phyloP scores from a whole-genome alignment of 305 asterid genomes.

The Fraxinus sp. region DNA sequence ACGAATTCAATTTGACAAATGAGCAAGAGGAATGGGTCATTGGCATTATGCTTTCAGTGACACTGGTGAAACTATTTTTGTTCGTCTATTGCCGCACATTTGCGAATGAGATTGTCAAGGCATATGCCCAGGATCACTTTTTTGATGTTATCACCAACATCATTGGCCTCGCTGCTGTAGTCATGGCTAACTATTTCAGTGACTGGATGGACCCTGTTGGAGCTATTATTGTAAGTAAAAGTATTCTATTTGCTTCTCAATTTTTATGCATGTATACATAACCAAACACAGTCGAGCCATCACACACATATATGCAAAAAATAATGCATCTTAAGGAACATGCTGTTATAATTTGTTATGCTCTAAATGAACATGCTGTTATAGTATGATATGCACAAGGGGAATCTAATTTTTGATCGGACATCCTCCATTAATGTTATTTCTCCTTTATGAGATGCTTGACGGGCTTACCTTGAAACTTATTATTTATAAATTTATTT shows the following conservation, averaged over 20 bases:
- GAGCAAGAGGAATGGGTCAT: constrained; percentile 29
- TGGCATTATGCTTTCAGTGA: constrained; percentile 33
- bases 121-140: constrained; percentile 36
- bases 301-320: neutral
- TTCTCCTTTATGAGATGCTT: neutral
- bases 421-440: neutral
- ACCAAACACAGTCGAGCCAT: neutral
- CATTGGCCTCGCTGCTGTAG: constrained; percentile 27
- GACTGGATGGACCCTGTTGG: constrained; percentile 36
- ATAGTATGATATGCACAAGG: neutral
- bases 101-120: constrained; percentile 34
- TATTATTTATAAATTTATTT: neutral
- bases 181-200: constrained; percentile 27
- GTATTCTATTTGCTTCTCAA: neutral
- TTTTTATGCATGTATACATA: neutral
- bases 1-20: constrained; percentile 25
- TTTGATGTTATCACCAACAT: constrained; percentile 33
- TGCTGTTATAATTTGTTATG: neutral
- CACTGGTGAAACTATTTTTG: constrained; percentile 29
- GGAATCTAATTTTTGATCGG: neutral
- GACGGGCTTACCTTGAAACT: neutral
- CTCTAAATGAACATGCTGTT: neutral
- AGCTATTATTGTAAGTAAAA: constrained; percentile 31
- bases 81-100: constrained; percentile 29
- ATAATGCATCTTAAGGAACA: neutral